Conservation (phyloP, 306 rosid genomes). For the Gleditsia sinensis region DNA sequence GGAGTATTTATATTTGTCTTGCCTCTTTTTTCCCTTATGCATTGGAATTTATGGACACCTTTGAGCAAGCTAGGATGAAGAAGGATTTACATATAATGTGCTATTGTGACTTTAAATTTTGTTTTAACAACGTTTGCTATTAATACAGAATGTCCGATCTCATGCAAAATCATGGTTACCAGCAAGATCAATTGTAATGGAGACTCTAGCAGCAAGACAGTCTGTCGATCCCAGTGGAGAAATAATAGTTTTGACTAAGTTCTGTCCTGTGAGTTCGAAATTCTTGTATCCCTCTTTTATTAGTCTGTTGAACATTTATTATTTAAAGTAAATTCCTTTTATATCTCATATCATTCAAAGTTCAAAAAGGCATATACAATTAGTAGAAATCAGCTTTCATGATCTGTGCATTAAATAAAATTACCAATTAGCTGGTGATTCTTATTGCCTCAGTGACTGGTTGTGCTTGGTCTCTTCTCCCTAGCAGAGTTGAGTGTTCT, state of each 20-base stretch:
- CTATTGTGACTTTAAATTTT: neutral
- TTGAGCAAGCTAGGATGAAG: neutral
- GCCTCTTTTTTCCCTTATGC: neutral
- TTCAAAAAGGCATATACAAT: neutral
- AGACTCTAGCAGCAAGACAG: conserved; percentile 69
- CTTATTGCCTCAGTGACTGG: neutral
- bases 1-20: neutral
- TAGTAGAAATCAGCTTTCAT: neutral
- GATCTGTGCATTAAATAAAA: too few species aligned
- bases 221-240: conserved; percentile 85
- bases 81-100: neutral
- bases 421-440: neutral
- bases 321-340: conserved; percentile 19
- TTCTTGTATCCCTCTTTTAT: conserved; percentile 3
- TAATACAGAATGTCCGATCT: conserved; percentile 64
- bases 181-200: conserved; percentile 90
- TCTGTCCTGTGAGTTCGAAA: conserved; percentile 85
- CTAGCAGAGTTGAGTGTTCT: neutral
- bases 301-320: neutral
- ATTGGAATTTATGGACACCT: neutral
- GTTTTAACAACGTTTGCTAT: conserved; percentile 10
- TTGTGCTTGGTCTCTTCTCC: neutral
- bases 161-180: conserved; percentile 94
- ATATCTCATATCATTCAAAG: neutral
- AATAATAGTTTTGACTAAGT: conserved; percentile 73